Evolutionary conservation across 1,284 basidiomycete species (phyloP).

Genomic region (Tetrapyrgos nigripes): DNA sequence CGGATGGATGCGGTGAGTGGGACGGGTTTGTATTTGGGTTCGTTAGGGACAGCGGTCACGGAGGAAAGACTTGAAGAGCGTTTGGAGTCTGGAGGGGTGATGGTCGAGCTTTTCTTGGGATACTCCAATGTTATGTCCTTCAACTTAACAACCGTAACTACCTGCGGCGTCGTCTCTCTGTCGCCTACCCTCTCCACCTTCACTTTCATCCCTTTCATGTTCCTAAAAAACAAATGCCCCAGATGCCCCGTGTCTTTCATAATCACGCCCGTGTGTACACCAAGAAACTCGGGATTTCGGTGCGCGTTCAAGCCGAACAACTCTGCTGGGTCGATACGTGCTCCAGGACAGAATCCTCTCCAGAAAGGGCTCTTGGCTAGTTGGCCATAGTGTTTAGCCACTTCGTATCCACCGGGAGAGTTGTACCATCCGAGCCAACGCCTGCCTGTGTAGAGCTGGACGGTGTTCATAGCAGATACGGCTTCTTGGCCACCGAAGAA

Average conservation of each 20-base stretch:
- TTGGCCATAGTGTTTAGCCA: slow-evolving; percentile 34
- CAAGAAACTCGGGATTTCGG: slow-evolving; percentile 33
- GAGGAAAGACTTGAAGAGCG: too few relatives aligned
- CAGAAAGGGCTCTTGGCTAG: slow-evolving; percentile 35
- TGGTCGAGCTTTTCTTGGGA: too few relatives aligned
- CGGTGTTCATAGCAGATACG: slow-evolving; percentile 38
- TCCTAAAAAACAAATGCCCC: slow-evolving; percentile 29
- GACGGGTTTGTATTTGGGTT: neutral
- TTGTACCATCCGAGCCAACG: slow-evolving; percentile 42
- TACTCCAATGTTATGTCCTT: too few relatives aligned
- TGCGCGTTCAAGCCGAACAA: slow-evolving; percentile 34
- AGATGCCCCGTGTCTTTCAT: slow-evolving; percentile 33
- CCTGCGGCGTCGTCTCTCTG: neutral
- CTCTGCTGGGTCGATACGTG: slow-evolving; percentile 30
- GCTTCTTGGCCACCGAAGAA: slow-evolving; percentile 21
- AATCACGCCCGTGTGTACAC: slow-evolving; percentile 31
- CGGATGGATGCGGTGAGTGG: neutral
- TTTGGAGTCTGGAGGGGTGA: too few relatives aligned
- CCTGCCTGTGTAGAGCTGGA: slow-evolving; percentile 36
- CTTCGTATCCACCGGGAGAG: slow-evolving; percentile 37
- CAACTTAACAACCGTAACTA: neutral
- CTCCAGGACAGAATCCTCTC: slow-evolving; percentile 36
- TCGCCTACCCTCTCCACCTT: neutral
- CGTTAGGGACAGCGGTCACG: neutral
- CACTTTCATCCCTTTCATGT: slow-evolving; percentile 15